Conservation (phyloP, 2,329 filamentous ascomycete genomes). For the Cadophora sp. region DNA sequence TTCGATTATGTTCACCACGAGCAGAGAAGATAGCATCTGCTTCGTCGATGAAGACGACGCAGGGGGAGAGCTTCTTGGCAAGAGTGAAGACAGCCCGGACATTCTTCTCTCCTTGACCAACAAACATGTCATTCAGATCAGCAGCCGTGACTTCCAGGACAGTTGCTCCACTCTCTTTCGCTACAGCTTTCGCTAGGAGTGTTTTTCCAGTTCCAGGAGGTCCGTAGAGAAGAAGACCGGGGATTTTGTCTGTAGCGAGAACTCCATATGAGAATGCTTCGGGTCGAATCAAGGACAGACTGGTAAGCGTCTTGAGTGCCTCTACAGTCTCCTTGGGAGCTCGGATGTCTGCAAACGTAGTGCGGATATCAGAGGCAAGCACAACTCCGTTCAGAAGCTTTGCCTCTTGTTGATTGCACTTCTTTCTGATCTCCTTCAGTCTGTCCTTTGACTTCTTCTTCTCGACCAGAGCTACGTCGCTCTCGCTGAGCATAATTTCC, state of each 20-base stretch:
- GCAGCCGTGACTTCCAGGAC: slow-evolving; percentile 90
- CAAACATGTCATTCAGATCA: slow-evolving; percentile 94
- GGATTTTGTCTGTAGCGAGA: slow-evolving; percentile 87
- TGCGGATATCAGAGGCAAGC: slow-evolving; percentile 80
- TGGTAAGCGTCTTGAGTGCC: slow-evolving; percentile 86
- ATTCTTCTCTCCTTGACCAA: slow-evolving; percentile 96
- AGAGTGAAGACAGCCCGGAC: slow-evolving; percentile 90
- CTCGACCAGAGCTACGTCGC: slow-evolving; percentile 43
- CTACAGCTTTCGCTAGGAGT: slow-evolving; percentile 71
- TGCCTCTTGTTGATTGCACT: slow-evolving; percentile 79
- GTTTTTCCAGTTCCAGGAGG: slow-evolving; percentile 84
- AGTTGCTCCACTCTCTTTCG: slow-evolving; percentile 71
- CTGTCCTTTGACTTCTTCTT: slow-evolving; percentile 48
- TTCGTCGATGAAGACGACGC: slow-evolving; percentile 96
- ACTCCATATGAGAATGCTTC: slow-evolving; percentile 98
- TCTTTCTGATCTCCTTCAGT: slow-evolving; percentile 59
- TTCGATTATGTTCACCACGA: slow-evolving; percentile 70
- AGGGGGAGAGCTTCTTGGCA: slow-evolving; percentile 88
- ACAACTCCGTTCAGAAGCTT: slow-evolving; percentile 83
- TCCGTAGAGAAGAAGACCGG: slow-evolving; percentile 86
- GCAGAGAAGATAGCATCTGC: slow-evolving; percentile 91
- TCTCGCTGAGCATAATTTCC: slow-evolving; percentile 39
- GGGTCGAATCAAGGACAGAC: slow-evolving; percentile 82
- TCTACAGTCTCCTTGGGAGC: slow-evolving; percentile 83
- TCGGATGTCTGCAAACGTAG: slow-evolving; percentile 88